Evolutionary conservation across 2,329 filamentous ascomycete species (phyloP), one percentile per base, ranked within the genome.

Genomic region (Colletotrichum abscissum): DNA sequence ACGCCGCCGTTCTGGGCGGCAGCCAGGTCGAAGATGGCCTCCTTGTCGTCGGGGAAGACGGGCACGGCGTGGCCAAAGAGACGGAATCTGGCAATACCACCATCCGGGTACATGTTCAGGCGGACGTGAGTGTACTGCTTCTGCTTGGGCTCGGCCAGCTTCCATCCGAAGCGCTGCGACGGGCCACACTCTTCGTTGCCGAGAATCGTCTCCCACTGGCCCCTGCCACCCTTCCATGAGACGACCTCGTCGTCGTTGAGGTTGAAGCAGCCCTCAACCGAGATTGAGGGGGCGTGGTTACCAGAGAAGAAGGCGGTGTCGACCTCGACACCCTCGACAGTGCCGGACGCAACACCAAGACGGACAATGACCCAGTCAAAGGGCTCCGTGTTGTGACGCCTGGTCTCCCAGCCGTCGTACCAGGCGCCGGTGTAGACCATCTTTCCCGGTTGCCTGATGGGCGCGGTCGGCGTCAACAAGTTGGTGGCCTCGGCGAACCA

Each of bases 51-150:
- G 1, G 94, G 93, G 79, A 95, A 94, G 2, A 96, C 92, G 5
- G 94, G 93, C 1, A 95, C 89, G 1, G 93, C 94, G 74, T 91
- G 88, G 6, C 94, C 94, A 79, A 93, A 95, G 1, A 96, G 88
- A 26, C 93, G 88, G 84, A 96, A 95, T 64, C 94, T 86, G 52
- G 94, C 93, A 78, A 97, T 96, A 62, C 94, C 94, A 62, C 94
- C 94, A 79, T 97, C 94, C 0, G 94, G 93, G 80, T 94, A 95
- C 94, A 95, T 95, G 81, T 94, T 93, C 68, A 97, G 85, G 42
- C 93, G 86, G 54, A 95, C 92, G 80, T 97, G 94, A 0, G 94
- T 95, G 83, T 93, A 95, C 67, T 91, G 89, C 82, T 93, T 93
- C 42, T 84, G 82, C 0, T 90, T 91, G 24, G 88, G 87, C 22